phyloP scores from a whole-genome alignment of 2,329 filamentous ascomycete species.

The Pseudogymnoascus sp. region DNA sequence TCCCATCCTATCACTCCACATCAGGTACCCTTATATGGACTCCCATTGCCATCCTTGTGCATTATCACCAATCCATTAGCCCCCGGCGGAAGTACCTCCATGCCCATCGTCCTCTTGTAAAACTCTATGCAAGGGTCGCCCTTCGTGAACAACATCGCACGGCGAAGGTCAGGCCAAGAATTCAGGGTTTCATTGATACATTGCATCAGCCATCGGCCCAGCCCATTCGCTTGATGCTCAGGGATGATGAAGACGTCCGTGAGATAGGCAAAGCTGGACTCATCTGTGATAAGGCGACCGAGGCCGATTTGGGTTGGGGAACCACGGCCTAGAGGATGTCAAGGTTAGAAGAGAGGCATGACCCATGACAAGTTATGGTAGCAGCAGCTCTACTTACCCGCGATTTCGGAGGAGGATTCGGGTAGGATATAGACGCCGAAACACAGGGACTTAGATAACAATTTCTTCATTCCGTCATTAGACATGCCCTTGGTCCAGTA shows the following conservation, averaged over 20 bases:
- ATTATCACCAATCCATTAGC: background rate
- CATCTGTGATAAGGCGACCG: constrained; percentile 58
- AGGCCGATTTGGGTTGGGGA: constrained; percentile 41
- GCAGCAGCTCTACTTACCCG: constrained; percentile 18
- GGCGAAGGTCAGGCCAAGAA: constrained; percentile 50
- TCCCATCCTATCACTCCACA: background rate
- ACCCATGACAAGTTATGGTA: constrained; percentile 7
- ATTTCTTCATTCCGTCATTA: constrained; percentile 38
- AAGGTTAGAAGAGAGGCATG: background rate
- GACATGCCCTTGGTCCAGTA: constrained; percentile 52
- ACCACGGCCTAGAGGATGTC: background rate
- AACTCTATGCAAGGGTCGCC: constrained; percentile 17
- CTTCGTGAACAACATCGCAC: constrained; percentile 48
- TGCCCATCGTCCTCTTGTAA: constrained; percentile 22
- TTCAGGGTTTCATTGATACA: constrained; percentile 49
- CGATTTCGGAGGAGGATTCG: constrained; percentile 23
- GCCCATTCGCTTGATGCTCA: constrained; percentile 49
- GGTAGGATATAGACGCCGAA: constrained; percentile 44
- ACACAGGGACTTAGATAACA: constrained; percentile 49
- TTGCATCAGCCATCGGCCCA: constrained; percentile 56
- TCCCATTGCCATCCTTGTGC: background rate
- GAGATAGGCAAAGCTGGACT: constrained; percentile 58
- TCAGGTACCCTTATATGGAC: background rate
- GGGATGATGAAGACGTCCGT: constrained; percentile 59
- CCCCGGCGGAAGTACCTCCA: constrained; percentile 13